Evolutionary conservation across 345 rosid genomes (phyloP).

Genomic region (Brassica nigra): DNA sequence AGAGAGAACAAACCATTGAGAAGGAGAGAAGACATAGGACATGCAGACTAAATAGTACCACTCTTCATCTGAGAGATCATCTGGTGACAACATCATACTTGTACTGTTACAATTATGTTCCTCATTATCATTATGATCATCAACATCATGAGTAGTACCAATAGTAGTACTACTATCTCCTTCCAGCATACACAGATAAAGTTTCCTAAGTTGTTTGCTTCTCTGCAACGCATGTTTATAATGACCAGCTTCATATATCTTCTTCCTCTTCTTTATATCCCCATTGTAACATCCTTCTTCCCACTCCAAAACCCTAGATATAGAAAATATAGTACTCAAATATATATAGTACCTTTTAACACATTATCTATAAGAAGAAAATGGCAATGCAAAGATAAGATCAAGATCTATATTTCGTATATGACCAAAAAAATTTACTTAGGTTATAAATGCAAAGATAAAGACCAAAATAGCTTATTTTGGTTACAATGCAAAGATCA

Average conservation of each 20-base stretch:
- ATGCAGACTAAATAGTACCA: slow-evolving; percentile 99
- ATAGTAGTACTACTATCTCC: slow-evolving; percentile 53
- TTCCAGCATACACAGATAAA: slow-evolving; percentile 59
- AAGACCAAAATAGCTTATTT: neutral
- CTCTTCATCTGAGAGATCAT: slow-evolving; percentile 89
- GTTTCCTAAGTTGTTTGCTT: slow-evolving; percentile 77
- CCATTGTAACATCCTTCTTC: slow-evolving; percentile 91
- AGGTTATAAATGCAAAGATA: neutral
- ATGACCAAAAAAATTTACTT: neutral
- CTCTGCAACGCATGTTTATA: slow-evolving; percentile 66
- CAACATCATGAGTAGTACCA: slow-evolving; percentile 50
- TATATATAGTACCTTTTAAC: neutral
- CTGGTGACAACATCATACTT: slow-evolving; percentile 62
- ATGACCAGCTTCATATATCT: slow-evolving; percentile 51
- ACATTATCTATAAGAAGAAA: slow-evolving; percentile 6
- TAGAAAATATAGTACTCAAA: neutral
- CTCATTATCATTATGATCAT: slow-evolving; percentile 14
- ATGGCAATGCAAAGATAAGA: slow-evolving; percentile 9
- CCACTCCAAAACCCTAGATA: slow-evolving; percentile 75
- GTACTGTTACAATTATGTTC: neutral
- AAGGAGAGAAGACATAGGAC: slow-evolving; percentile 82
- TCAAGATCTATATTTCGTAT: neutral
- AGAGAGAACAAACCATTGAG: slow-evolving; percentile 64
- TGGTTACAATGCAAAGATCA: neutral
- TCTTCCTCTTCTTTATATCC: slow-evolving; percentile 90